Conservation (phyloP, 73 alveolate genomes). For the Symbiodinium natans region DNA sequence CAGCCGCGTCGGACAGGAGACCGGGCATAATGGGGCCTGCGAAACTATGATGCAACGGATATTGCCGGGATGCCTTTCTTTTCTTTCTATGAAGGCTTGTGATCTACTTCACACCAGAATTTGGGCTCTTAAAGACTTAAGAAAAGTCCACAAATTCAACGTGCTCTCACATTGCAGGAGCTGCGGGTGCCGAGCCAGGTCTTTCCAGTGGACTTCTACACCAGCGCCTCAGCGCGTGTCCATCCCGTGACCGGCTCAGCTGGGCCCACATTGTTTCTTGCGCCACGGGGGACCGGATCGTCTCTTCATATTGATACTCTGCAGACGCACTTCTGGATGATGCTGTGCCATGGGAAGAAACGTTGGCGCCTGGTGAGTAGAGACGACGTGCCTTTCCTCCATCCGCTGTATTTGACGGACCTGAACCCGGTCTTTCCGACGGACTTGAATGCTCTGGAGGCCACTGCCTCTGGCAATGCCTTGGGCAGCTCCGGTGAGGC, state of each 20-base stretch:
- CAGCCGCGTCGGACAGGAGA: neutral
- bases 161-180: neutral
- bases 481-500: no score
- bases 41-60: no score
- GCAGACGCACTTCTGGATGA: conserved; percentile 87
- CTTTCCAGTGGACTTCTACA: conserved; percentile 75
- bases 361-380: conserved; percentile 81
- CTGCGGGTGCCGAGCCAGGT: conserved; percentile 31
- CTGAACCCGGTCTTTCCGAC: conserved; percentile 63
- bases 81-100: no score
- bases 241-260: conserved; percentile 92
- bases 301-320: conserved; percentile 57
- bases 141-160: neutral
- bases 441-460: conserved; percentile 10
- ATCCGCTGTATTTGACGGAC: conserved; percentile 29
- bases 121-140: neutral
- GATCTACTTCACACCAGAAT: no score
- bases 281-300: conserved; percentile 55
- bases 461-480: neutral
- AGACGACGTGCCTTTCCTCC: conserved; percentile 50
- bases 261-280: conserved; percentile 60
- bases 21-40: no score
- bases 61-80: no score
- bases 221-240: conserved; percentile 7
- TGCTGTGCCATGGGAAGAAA: conserved; percentile 43